Conservation (phyloP, 1,139 yeast genomes). For the Pichia sp. region DNA sequence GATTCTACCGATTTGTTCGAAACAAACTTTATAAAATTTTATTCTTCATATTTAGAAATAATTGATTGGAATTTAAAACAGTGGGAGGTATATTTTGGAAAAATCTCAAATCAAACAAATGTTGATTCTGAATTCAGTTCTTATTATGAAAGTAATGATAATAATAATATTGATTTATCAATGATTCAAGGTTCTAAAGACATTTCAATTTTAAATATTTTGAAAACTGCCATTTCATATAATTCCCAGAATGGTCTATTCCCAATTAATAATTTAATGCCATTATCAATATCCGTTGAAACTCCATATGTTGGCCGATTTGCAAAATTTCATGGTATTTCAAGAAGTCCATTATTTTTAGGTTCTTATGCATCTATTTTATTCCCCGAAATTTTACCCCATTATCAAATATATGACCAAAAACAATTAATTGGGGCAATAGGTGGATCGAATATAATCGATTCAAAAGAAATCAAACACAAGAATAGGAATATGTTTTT, state of each 20-base stretch:
- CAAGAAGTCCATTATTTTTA: constrained; percentile 43
- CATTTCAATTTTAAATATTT: background rate
- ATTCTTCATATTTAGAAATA: constrained; percentile 62
- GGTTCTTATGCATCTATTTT: constrained; percentile 59
- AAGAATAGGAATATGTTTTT: constrained; percentile 38
- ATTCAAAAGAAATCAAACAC: constrained; percentile 25
- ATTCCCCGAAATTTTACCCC: constrained; percentile 49
- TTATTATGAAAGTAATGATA: background rate
- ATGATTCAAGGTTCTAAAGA: constrained; percentile 6
- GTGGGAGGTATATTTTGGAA: constrained; percentile 64
- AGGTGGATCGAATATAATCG: constrained; percentile 28
- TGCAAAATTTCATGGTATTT: constrained; percentile 35
- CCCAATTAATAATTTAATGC: constrained; percentile 32
- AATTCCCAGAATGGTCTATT: constrained; percentile 31
- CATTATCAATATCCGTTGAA: constrained; percentile 39
- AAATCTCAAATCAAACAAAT: constrained; percentile 13
- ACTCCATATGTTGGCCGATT: constrained; percentile 40
- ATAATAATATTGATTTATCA: constrained; percentile 1
- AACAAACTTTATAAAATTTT: constrained; percentile 43
- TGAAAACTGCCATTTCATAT: constrained; percentile 33
- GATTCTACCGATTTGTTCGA: constrained; percentile 9
- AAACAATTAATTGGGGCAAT: constrained; percentile 45
- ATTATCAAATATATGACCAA: constrained; percentile 50
- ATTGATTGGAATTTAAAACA: constrained; percentile 70
- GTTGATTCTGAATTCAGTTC: constrained; percentile 1